Percentiles rank a stretch among this genome's conserved stretches.
These are phyloP conservation scores for Hanseniaspora hatyaiensis DNA, from an alignment of 805 yeast species.

Conservation along the genomic window DNA sequence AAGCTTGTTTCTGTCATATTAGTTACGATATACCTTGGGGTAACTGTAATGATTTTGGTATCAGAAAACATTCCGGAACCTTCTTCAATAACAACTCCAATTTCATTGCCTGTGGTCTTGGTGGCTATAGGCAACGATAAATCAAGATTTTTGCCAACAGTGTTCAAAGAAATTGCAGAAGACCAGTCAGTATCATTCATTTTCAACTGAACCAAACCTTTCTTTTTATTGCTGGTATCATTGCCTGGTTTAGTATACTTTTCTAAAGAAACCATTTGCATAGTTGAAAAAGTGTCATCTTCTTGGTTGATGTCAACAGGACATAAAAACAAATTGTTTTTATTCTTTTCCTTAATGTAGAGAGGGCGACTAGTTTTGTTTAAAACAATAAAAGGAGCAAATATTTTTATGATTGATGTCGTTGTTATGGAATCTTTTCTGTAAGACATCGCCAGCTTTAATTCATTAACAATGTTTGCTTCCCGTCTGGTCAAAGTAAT, in stretches of 20 bases:
- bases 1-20: conserved; percentile 50
- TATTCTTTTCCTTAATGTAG: conserved; percentile 43
- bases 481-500: conserved; percentile 47
- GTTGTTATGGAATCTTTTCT: conserved; percentile 38
- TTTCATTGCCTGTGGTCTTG: conserved; percentile 49
- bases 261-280: conserved; percentile 73
- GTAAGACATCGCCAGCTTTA: conserved; percentile 57
- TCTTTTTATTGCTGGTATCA: conserved; percentile 42
- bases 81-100: conserved; percentile 65
- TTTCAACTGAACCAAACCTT: conserved; percentile 53
- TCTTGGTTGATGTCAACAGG: conserved; percentile 19
- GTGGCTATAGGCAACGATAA: conserved; percentile 39
- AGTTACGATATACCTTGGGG: conserved; percentile 71
- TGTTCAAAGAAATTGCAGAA: conserved; percentile 68
- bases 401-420: conserved; percentile 54
- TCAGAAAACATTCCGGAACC: conserved; percentile 76
- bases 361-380: conserved; percentile 68
- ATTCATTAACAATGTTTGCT: conserved; percentile 53
- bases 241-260: neutral
- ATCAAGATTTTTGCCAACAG: conserved; percentile 71
- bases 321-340: conserved; percentile 18
- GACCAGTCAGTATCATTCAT: conserved; percentile 66
- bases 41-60: conserved; percentile 63
- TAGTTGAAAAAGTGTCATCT: conserved; percentile 33
- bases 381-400: conserved; percentile 71